Base-by-base conservation (phyloP, 2,329 filamentous ascomycete species). In the Falciphora oryzae region DNA sequence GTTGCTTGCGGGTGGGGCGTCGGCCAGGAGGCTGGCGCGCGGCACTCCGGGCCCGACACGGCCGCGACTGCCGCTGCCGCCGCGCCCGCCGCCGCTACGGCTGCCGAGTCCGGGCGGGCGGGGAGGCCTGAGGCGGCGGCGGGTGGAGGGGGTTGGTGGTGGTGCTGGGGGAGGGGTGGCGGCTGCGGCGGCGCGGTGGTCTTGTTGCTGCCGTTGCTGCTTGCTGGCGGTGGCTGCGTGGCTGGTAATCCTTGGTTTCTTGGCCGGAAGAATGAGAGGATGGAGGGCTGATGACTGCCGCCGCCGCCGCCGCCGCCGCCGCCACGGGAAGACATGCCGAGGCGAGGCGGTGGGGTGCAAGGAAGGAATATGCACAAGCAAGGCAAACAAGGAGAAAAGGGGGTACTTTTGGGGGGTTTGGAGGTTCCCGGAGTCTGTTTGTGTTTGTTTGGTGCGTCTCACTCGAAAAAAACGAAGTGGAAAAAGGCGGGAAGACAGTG, bases 191-290 rank as follows among this genome's bases (percentile, higher is more conserved):
- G 70, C 63, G 76, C 77, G 66, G 78, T 76, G 65, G n/a, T 59
- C 53, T 60, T 64, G 65, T 35, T 53, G 63, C 56, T 35, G 61
- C 35, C 29, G 57, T 18, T 59, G 57, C 18, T 32, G 11, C 16
- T 16, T 25, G 65, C 77, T 76, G 44, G 58, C 80, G 79, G 64
- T 78, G 72, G 60, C 77, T 71, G 68, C 75, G 76, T 61, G 25
- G 57, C 16, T 58, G 57, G 57, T 58, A 27, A 22, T 22, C 57
- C 57, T 31, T 53, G 25, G 16, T 29, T 31, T 58, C 6, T 63
- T 53, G 81, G 80, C 67, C 80, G 78, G 73, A 89, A 88, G 77
- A 89, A 89, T 64, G 84, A 87, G 64, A 82, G 83, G 70, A 89
- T 88, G 59, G 85, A 87, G 56, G 81, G 75, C 71, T 78, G 75